Base-by-base conservation (phyloP, 202 grass and related monocot genomes). In the Setaria viridis region DNA sequence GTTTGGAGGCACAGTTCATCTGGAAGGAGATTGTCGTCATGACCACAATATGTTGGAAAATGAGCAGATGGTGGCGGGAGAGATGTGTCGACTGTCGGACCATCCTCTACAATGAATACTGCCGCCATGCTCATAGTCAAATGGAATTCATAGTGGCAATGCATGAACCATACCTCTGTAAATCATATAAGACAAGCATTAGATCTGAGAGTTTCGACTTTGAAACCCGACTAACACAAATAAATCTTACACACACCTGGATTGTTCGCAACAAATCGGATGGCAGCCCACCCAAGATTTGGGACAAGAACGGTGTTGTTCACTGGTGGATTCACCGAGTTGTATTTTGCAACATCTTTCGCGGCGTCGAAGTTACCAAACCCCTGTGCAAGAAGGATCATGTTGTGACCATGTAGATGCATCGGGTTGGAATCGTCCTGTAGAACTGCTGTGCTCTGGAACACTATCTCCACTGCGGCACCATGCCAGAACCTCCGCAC, bases 401-500 rank as follows among this genome's bases (percentile, higher is more conserved):
- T 85, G 77, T 93, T 68, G 59, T 85, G 83, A 0, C 88, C 88
- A 5, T 93, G 88, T 2, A 93, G 80, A 66, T 93, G 91, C 79
- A 93, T 89, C 0, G 90, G 89, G 85, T 80, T 86, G 48, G 77
- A 50, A 51, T 86, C 86, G 6, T 58, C 83, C 81, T 92, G 81
- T 55, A 76, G 8, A 12, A 78, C 43, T 1, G 83, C 58, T 2
- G 55, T n/a, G n/a, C n/a, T n/a, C n/a, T n/a, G n/a, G n/a, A n/a
- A n/a, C n/a, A n/a, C n/a, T n/a, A n/a, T n/a, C n/a, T n/a, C n/a
- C n/a, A n/a, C n/a, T n/a, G n/a, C n/a, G n/a, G n/a, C n/a, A n/a
- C n/a, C n/a, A n/a, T n/a, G n/a, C n/a, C n/a, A n/a, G n/a, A n/a
- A n/a, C n/a, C n/a, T n/a, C n/a, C n/a, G n/a, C n/a, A n/a, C n/a